These are phyloP conservation scores for Globisporangium apiculatum DNA, from an alignment of 352 stramenopile species.

Conservation along the genomic window DNA sequence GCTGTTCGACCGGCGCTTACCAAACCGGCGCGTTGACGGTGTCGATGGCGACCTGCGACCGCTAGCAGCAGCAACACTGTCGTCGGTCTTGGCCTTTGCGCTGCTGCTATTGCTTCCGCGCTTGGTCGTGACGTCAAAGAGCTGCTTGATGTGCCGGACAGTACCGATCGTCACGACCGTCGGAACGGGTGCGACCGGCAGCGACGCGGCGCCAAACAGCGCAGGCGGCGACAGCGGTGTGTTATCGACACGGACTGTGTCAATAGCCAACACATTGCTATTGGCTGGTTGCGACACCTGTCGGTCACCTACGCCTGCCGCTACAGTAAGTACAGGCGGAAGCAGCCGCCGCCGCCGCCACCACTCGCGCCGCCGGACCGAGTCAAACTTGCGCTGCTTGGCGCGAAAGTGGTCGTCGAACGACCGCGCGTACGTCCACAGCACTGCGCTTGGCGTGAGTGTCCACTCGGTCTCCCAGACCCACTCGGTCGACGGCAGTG, in stretches of 20 bases:
- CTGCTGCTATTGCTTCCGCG: background rate
- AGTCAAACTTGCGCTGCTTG: slow-evolving; percentile 73
- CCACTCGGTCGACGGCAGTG: slow-evolving; percentile 74
- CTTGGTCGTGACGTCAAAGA: slow-evolving; percentile 13
- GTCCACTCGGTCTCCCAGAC: slow-evolving; percentile 74
- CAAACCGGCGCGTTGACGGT: slow-evolving; percentile 10
- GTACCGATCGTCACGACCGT: slow-evolving; percentile 17
- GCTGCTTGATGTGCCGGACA: slow-evolving; percentile 36
- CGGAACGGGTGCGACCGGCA: slow-evolving; percentile 11
- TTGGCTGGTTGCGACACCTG: no score
- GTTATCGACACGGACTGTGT: no score
- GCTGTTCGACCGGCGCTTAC: slow-evolving; percentile 35
- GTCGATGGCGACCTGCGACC: background rate
- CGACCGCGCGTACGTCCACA: slow-evolving; percentile 65
- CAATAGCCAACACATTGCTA: no score
- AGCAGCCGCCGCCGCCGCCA: slow-evolving; percentile 51
- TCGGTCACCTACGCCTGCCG: background rate
- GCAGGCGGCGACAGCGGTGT: slow-evolving; percentile 5
- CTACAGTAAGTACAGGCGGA: slow-evolving; percentile 29
- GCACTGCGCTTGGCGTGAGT: slow-evolving; percentile 9
- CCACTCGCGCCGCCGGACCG: slow-evolving; percentile 61
- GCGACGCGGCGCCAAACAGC: slow-evolving; percentile 12
- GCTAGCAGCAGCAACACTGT: slow-evolving; percentile 11
- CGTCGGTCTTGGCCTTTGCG: slow-evolving; percentile 21
- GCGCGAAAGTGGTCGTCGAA: slow-evolving; percentile 68